Evolutionary conservation across 805 yeast genomes (phyloP).

Genomic region (Starmerella tilneyi): DNA sequence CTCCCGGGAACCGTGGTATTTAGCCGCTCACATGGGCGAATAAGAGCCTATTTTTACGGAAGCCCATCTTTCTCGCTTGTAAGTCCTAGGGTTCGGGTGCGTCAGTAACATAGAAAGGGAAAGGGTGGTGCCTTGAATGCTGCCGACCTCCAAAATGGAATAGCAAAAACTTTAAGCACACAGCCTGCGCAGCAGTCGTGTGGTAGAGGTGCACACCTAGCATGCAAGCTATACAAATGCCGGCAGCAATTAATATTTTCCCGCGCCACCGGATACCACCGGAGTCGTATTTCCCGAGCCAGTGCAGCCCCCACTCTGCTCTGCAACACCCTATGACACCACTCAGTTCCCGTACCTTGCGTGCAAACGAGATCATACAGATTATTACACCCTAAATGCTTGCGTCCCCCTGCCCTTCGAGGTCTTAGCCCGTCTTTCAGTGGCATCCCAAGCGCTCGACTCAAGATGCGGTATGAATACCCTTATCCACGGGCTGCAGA

Average conservation of each 20-base stretch:
- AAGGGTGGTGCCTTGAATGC: background rate
- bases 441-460: no score
- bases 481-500: background rate
- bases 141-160: no score
- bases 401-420: no score
- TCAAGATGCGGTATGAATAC: no score
- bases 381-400: no score
- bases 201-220: no score
- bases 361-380: slow-evolving; percentile 4
- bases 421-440: no score
- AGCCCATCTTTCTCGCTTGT: background rate
- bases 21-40: background rate
- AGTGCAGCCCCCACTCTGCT: background rate
- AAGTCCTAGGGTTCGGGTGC: background rate
- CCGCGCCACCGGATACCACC: no score
- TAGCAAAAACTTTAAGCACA: no score
- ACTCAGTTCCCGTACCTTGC: background rate
- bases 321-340: slow-evolving; percentile 1
- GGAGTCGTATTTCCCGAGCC: background rate
- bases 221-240: no score
- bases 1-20: background rate
- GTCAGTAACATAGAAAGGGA: background rate
- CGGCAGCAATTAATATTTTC: no score
- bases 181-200: no score
- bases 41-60: background rate